A percentile compares a stretch with the other conserved stretches of the same genome.
phyloP scores from a whole-genome alignment of 2,329 filamentous ascomycete species.

The Mariannaea elegans region DNA sequence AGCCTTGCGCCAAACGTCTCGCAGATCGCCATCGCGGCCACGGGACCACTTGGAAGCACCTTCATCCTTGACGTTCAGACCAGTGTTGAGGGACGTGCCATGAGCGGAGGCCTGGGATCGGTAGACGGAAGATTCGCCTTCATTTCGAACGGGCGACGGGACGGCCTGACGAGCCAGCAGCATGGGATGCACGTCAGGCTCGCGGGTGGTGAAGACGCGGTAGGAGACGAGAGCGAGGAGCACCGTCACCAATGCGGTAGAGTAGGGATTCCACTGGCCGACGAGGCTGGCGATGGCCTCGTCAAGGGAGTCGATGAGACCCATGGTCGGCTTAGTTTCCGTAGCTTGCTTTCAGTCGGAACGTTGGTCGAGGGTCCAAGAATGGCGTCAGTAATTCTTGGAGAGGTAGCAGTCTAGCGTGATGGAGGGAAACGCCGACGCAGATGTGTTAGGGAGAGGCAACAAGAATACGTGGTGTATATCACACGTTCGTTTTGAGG shows the following conservation, averaged over 20 bases:
- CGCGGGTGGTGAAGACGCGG: conserved; percentile 73
- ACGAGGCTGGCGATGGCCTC: conserved; percentile 73
- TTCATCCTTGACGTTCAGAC: conserved; percentile 83
- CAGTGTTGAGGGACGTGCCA: conserved; percentile 80
- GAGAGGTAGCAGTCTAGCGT: too few relatives aligned
- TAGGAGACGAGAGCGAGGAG: conserved; percentile 76
- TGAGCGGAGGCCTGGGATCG: conserved; percentile 86
- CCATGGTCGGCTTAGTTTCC: conserved; percentile 44
- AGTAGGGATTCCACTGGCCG: conserved; percentile 83
- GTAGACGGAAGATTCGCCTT: conserved; percentile 86
- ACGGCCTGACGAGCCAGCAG: conserved; percentile 86
- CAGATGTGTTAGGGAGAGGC: background rate
- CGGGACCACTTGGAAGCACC: conserved; percentile 83
- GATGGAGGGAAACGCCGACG: background rate
- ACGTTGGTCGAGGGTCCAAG: background rate
- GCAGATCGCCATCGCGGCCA: conserved; percentile 87
- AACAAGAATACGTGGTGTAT: background rate
- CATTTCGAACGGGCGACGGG: conserved; percentile 80
- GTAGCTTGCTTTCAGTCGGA: background rate
- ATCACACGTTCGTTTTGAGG: background rate
- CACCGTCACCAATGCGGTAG: conserved; percentile 72
- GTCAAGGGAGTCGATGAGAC: conserved; percentile 71
- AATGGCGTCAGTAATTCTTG: background rate
- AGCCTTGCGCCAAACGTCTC: conserved; percentile 87
- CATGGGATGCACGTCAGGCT: conserved; percentile 92